Base-by-base conservation (phyloP, 2,329 filamentous ascomycete genomes). In the Clonostachys chloroleuca region DNA sequence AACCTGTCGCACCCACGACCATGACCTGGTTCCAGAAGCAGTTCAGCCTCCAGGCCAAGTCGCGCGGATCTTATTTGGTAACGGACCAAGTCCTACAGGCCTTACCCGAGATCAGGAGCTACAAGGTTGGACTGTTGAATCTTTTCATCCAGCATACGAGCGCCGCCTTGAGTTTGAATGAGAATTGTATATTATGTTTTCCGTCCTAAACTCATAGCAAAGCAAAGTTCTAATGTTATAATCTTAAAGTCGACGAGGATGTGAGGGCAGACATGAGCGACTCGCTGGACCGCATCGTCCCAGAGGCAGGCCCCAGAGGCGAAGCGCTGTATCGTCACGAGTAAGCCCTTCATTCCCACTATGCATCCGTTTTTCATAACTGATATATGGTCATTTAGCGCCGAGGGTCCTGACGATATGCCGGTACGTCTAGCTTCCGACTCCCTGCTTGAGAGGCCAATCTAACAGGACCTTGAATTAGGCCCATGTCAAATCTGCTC, bases 131-230 rank as follows among this genome's bases (percentile, higher is more conserved):
- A 41, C 70, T 95, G 51, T 72, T 97, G 52, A 84, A 96, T 65
- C 77, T 99, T 42, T 99, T 97, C 66, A 78, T 97, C 47, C 92
- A 99, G 70, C 94, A 99, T 70, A 99, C 94, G 6, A 90, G 84
- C 60, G 96, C 91, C 68, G 94, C 88, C 12, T 77, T 99, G 46
- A 89, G 83, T 50, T 72, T 99, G 58, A 99, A 99, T 63, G 94
- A 99, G 78, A 97, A 97, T 71, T 86, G 80, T 69, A 52, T 44
- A 24, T 24, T 64, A n/a, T 24, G 12, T 17, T 12, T 33, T 18
- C 24, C 24, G 24, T 30, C 6, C 24, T 30, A 30, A 10, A 5
- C 2, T 30, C 24, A 89, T 92, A n/a, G 42, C 35, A 13, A 13
- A 35, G 24, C 24, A 30, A 8, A 30, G 10, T 5, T 47, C 17